Evolutionary conservation across 208 protist genomes (phyloP), one percentile per base, ranked within the genome.

Genomic region (Lotmaria passim): DNA sequence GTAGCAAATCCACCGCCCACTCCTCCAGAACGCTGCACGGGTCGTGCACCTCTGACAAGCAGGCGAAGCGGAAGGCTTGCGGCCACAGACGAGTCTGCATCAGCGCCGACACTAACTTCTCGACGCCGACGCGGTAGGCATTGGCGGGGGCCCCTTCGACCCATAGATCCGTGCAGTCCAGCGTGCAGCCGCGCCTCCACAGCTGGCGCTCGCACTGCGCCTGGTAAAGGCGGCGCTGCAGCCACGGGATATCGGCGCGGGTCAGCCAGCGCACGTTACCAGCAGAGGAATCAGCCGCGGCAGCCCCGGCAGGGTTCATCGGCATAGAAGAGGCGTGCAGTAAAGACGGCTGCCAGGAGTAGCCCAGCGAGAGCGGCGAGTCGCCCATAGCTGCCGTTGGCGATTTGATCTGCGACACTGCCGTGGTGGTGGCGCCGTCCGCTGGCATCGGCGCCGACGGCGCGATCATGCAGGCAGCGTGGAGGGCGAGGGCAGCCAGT

Each of bases 131-230:
- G 41, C 36, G 58, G 67, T 83, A 82, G 62, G 78, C 78, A 3
- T 60, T 72, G 14, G 28, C 44, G 3, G 81, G 79, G 8, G 81
- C 79, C 5, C 82, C 82, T 26, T 89, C 83, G 21, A 89, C 57
- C 90, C 90, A 95, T 41, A 93, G 69, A 56, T 91, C 85, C 1
- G 83, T 83, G 75, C 83, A 92, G 73, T 95, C 87, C 21, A 93
- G 76, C 43, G 67, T 80, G 79, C 78, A 77, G 62, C 86, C 81
- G 34, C 72, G 78, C 7, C 73, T 67, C 77, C 82, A 75, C 28
- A 95, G 75, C 69, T 82, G 72, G 12, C 81, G 81, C 79, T 95
- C 90, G 77, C 90, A 95, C 79, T 85, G 79, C 17, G 87, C 90
- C 71, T 91, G 85, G 70, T 83, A 93, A 47, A 85, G 79, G 23